A percentile compares a stretch with the other conserved stretches of the same genome.
These are phyloP conservation scores for Pseudogymnoascus destructans DNA, from an alignment of 2,329 filamentous ascomycete genomes.

Conservation along the genomic window DNA sequence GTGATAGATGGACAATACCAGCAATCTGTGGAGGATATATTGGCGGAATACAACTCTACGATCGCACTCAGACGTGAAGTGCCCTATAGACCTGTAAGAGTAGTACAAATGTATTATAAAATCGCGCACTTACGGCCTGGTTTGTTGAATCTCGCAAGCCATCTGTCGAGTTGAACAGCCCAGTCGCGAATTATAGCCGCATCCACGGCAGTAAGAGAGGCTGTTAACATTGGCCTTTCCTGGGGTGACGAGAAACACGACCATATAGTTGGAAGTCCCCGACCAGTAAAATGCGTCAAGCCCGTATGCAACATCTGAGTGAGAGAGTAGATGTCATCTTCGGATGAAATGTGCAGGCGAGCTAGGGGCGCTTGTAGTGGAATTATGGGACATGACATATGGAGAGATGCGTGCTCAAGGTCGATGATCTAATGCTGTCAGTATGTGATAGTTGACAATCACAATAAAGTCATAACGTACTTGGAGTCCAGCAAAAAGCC, in stretches of 20 bases:
- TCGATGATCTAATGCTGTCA: conserved; percentile 28
- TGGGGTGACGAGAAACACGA: conserved; percentile 27
- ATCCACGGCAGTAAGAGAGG: conserved; percentile 29
- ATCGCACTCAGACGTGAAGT: conserved; percentile 26
- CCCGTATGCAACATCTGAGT: conserved; percentile 35
- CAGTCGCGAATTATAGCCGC: conserved; percentile 32
- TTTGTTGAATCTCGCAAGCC: conserved; percentile 30
- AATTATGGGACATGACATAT: conserved; percentile 31
- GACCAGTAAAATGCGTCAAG: conserved; percentile 31
- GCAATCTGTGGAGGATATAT: conserved; percentile 31
- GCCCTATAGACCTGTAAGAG: conserved; percentile 11
- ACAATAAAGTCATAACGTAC: conserved; percentile 9
- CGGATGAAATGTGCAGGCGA: conserved; percentile 27
- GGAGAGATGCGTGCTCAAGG: conserved; percentile 32
- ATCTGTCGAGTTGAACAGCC: conserved; percentile 31
- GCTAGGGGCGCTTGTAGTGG: conserved; percentile 30
- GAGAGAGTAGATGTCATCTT: conserved; percentile 31
- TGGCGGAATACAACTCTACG: conserved; percentile 29
- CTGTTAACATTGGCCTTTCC: conserved; percentile 16
- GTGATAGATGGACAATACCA: conserved; percentile 33
- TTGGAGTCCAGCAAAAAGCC: conserved; percentile 28
- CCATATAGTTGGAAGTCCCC: conserved; percentile 33
- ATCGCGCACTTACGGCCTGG: conserved; percentile 1
- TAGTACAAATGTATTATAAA: not conserved
- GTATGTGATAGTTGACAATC: conserved; percentile 5